Base-by-base conservation (phyloP, 2,329 filamentous ascomycete species). In the Clathrospora elynae region DNA sequence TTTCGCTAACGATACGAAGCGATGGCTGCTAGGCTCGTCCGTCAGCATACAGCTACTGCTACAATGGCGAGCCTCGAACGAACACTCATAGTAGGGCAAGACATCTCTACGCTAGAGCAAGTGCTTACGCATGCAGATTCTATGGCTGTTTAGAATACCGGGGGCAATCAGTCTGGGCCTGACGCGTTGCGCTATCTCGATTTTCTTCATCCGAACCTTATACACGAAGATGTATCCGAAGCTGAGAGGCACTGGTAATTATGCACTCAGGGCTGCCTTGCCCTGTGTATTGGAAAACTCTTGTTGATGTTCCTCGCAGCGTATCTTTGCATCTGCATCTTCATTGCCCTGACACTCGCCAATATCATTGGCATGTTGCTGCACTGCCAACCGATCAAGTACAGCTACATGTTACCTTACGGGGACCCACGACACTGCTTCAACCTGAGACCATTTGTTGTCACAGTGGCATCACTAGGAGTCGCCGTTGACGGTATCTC, bases 141-240 rank as follows among this genome's bases (percentile, higher is more conserved):
- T 60, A 7, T 63, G 59, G 57, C 25, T 56, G 13, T 45, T 53
- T 16, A 47, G 53, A 20, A 55, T 57, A 18, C 53, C 58, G 3
- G 48, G 56, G 42, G 54, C 52, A 19, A 19, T 59, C 24, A 39
- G 51, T 33, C 28, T 63, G 9, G 37, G 44, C 16, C 28, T 57
- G 3, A 54, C 49, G 8, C 51, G 59, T 35, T 55, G 46, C 34
- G 59, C 61, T 13, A 57, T 64, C 35, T 46, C 50, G 6, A 42
- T 59, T n/a, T 60, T 64, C 39, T 59, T 62, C 40, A 46, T 64
- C 24, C 54, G 54, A 9, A 58, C 51, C 5, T 49, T 67, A 16
- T 64, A 55, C 24, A 57, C 51, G 11, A 45, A 44, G 5, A 26
- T 46, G 7, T 57, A 45, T 33, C 35, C 49, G 8, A 48, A 48